Evolutionary conservation across 306 rosid species (phyloP), one percentile per base, ranked within the genome.

Genomic region (Cucurbita pepo): DNA sequence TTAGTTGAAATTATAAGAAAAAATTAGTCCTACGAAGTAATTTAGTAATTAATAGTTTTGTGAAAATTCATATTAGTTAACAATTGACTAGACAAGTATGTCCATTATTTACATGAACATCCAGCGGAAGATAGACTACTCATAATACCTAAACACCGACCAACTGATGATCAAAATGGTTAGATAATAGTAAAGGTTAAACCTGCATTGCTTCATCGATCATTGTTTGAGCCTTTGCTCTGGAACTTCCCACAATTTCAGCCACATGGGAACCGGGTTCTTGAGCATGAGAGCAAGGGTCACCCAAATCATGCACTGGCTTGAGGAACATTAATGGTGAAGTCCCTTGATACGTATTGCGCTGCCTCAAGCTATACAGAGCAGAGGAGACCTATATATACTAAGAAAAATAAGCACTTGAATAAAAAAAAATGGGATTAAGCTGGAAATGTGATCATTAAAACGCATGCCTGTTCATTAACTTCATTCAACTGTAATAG

Each of bases 161-260:
- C 58, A 50, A 47, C 22, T 25, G 19, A 50, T 30, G 74, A 11
- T 69, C 43, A 69, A 69, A 69, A 30, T 50, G 74, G 58, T 4
- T 48, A 64, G 54, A 76, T 51, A 61, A 72, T 59, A 57, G 36
- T 76, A 25, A 64, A 54, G 74, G 71, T 18, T 60, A 11, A 81
- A 93, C 98, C 98, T 90, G 88, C 73, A 85, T 74, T 54, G 97
- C 97, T 77, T 80, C 88, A 77, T 82, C 83, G 77, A 90, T 93
- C 85, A 93, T 84, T 74, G 73, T 82, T 70, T 50, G 79, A 76
- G 96, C 96, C 79, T 76, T 87, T 72, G 79, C 85, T 83, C 86
- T 87, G 52, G 94, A 93, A 86, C 90, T 87, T 79, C 86, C 98
- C 53, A 90, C 90, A 76, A 93, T 90, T 64, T 90, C 98, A 83